A percentile compares a stretch with the other conserved stretches of the same genome.
Conservation (phyloP, 2,329 filamentous ascomycete species). For the Periconia digitata region DNA sequence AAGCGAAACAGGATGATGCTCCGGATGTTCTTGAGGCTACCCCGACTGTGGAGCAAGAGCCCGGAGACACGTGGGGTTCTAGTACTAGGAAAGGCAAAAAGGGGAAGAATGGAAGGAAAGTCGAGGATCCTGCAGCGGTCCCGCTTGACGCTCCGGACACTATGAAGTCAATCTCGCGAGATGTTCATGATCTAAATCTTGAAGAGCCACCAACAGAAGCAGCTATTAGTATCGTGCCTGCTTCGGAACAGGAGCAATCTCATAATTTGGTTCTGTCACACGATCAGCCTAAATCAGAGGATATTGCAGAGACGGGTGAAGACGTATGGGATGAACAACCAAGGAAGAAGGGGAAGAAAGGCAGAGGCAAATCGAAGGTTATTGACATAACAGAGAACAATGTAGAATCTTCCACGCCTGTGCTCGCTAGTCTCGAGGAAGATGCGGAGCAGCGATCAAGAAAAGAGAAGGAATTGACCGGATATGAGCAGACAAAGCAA, state of each 20-base stretch:
- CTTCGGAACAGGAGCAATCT: neutral
- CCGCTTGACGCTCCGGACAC: slow-evolving; percentile 38
- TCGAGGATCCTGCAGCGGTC: slow-evolving; percentile 33
- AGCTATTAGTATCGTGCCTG: neutral
- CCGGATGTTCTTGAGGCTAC: slow-evolving; percentile 4
- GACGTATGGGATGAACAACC: slow-evolving; percentile 16
- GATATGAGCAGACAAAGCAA: slow-evolving; percentile 17
- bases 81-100: slow-evolving; percentile 32
- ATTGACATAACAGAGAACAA: slow-evolving; percentile 11
- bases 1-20: neutral
- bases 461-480: slow-evolving; percentile 5
- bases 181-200: slow-evolving; percentile 12
- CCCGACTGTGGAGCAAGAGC: slow-evolving; percentile 6
- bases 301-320: slow-evolving; percentile 2
- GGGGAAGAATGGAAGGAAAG: slow-evolving; percentile 33
- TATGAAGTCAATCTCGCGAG: slow-evolving; percentile 23
- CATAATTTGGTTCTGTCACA: neutral
- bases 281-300: slow-evolving; percentile 3
- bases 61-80: slow-evolving; percentile 9
- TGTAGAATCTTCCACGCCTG: slow-evolving; percentile 8
- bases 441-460: slow-evolving; percentile 6
- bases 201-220: neutral
- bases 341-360: slow-evolving; percentile 26
- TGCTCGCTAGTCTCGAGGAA: slow-evolving; percentile 12
- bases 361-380: slow-evolving; percentile 18